These are phyloP conservation scores for Chaetomium cochliodes DNA, from an alignment of 495 filamentous ascomycete species.

Conservation along the genomic window DNA sequence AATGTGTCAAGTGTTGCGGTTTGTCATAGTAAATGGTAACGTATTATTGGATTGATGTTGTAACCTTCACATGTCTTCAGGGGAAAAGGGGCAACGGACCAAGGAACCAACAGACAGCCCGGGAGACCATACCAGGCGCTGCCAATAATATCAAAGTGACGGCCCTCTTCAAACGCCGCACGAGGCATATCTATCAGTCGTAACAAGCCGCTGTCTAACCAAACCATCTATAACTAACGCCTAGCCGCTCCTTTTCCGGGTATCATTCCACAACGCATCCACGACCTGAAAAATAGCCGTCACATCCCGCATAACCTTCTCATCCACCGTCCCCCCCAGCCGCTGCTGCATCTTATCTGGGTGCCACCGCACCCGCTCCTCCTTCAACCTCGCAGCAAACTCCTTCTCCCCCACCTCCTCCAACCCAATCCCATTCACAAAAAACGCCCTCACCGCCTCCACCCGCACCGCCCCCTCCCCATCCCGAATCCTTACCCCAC, in stretches of 20 bases:
- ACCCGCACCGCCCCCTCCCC: constrained; percentile 29
- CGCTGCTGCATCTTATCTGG: constrained; percentile 97
- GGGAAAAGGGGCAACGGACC: too few relatives aligned
- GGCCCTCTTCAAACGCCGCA: background rate
- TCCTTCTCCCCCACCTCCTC: constrained; percentile 62
- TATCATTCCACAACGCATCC: constrained; percentile 75
- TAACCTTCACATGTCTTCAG: too few relatives aligned
- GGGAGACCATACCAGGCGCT: too few relatives aligned
- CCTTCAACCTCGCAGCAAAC: constrained; percentile 65
- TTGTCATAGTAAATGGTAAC: too few relatives aligned
- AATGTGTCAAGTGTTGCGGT: too few relatives aligned
- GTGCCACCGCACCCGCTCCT: constrained; percentile 91
- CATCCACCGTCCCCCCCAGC: constrained; percentile 66
- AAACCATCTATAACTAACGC: background rate
- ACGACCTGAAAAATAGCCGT: constrained; percentile 91
- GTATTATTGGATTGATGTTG: too few relatives aligned
- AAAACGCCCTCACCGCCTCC: constrained; percentile 42
- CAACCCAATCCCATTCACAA: constrained; percentile 42
- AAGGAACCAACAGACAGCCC: too few relatives aligned
- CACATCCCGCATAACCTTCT: constrained; percentile 67
- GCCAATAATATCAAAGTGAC: too few relatives aligned
- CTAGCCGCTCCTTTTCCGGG: constrained; percentile 37
- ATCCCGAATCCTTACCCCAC: constrained; percentile 22
- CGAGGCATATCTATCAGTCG: background rate
- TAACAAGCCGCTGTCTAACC: background rate